phyloP scores from a whole-genome alignment of 192 early-diverging fungal species.

The Podila minutissima region DNA sequence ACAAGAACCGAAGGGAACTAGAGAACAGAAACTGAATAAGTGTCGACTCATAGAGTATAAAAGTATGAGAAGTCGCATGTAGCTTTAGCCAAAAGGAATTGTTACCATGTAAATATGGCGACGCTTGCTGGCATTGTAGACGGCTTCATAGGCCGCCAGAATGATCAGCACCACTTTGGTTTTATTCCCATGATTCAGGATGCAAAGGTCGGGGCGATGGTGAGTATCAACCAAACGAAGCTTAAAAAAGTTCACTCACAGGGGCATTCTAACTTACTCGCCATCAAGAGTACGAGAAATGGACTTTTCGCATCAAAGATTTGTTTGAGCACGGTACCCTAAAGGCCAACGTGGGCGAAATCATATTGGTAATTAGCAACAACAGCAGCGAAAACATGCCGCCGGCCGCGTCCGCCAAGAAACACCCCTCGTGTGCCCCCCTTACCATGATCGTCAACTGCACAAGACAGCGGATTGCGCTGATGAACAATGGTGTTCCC shows the following conservation, averaged over 20 bases:
- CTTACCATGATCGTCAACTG: slow-evolving; percentile 81
- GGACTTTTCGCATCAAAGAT: slow-evolving; percentile 73
- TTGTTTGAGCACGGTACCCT: slow-evolving; percentile 73
- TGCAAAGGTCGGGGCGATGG: not conserved
- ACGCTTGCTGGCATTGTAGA: slow-evolving; percentile 74
- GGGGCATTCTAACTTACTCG: slow-evolving; percentile 46
- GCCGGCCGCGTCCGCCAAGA: not conserved
- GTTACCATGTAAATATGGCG: slow-evolving; percentile 80
- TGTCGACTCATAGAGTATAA: no score
- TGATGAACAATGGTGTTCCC: slow-evolving; percentile 70
- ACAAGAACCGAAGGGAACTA: slow-evolving; percentile 61
- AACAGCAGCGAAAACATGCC: not conserved
- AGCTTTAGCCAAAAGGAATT: no score
- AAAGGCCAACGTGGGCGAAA: not conserved
- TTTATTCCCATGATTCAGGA: not conserved
- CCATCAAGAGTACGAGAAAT: slow-evolving; percentile 67
- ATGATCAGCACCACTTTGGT: slow-evolving; percentile 62
- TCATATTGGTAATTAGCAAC: not conserved
- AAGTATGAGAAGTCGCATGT: no score
- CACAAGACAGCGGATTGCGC: slow-evolving; percentile 75
- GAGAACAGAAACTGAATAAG: not conserved
- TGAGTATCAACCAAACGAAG: not conserved
- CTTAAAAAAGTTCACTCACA: not conserved
- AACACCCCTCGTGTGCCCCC: not conserved
- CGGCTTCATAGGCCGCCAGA: slow-evolving; percentile 73